phyloP scores from a whole-genome alignment of 441 rosid genomes.

The Bruguiera hainesii region DNA sequence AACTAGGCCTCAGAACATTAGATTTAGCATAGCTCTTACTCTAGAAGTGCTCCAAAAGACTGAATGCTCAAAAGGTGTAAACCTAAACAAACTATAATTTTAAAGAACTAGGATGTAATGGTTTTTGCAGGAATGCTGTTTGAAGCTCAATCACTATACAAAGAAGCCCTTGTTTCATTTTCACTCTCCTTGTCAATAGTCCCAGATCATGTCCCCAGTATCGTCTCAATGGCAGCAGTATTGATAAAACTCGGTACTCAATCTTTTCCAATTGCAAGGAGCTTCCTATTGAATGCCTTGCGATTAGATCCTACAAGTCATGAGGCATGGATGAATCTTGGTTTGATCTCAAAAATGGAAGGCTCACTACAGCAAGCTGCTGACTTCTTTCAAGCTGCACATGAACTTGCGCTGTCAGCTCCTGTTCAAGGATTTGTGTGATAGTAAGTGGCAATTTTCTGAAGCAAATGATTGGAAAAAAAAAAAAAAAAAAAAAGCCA shows the following conservation, averaged over 20 bases:
- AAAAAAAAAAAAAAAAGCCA: too few relatives aligned
- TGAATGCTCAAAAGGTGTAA: too few relatives aligned
- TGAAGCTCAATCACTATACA: conserved; percentile 62
- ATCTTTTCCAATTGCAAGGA: conserved; percentile 66
- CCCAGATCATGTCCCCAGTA: conserved; percentile 80
- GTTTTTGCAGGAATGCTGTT: conserved; percentile 53
- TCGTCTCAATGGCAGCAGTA: conserved; percentile 67
- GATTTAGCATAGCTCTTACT: background rate
- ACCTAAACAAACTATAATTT: background rate
- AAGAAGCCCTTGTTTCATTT: conserved; percentile 73
- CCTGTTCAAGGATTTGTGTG: conserved; percentile 59
- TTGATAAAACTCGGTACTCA: conserved; percentile 55
- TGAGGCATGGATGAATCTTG: conserved; percentile 82
- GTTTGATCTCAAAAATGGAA: conserved; percentile 70
- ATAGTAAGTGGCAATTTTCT: conserved; percentile 11
- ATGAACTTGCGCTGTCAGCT: conserved; percentile 73
- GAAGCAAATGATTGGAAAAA: background rate
- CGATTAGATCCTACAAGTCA: conserved; percentile 71
- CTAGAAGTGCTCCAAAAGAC: too few relatives aligned
- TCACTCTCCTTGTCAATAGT: conserved; percentile 62
- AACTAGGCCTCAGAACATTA: background rate
- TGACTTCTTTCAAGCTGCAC: conserved; percentile 89
- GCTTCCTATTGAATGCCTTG: conserved; percentile 83
- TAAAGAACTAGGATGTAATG: background rate
- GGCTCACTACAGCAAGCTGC: conserved; percentile 82